Evolutionary conservation across 768 basidiomycete species (phyloP).

Genomic region (Russula emetica): DNA sequence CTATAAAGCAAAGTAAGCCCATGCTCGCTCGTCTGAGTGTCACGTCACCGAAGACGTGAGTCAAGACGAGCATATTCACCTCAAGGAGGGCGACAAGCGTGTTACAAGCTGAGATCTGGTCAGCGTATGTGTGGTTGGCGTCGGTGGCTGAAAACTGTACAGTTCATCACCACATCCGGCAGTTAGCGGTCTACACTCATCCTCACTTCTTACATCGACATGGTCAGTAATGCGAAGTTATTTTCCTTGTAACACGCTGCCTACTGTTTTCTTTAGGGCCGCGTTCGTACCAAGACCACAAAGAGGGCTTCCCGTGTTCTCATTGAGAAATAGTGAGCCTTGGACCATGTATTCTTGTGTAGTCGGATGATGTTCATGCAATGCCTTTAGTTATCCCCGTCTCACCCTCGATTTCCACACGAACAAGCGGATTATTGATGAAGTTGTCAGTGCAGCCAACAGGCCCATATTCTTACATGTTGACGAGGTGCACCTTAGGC

Average conservation of each 20-base stretch:
- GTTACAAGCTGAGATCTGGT: neutral
- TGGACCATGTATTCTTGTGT: neutral
- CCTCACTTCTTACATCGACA: constrained; percentile 36
- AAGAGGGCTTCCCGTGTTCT: constrained; percentile 98
- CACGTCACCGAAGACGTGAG: constrained; percentile 73
- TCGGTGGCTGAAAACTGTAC: constrained; percentile 34
- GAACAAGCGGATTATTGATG: constrained; percentile 98
- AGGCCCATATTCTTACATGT: neutral
- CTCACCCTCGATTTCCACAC: constrained; percentile 99
- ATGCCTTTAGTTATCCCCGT: constrained; percentile 78
- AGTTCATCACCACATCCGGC: constrained; percentile 37
- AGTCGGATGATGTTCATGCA: neutral
- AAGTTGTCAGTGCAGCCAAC: constrained; percentile 63
- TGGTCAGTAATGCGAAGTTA: constrained; percentile 41
- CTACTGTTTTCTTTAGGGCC: constrained; percentile 57
- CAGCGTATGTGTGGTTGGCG: neutral
- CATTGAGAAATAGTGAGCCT: constrained; percentile 95
- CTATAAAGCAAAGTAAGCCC: constrained; percentile 33
- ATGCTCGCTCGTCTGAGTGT: constrained; percentile 72
- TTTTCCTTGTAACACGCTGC: neutral
- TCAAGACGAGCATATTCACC: constrained; percentile 59
- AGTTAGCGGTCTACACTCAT: constrained; percentile 28
- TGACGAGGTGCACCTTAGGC: constrained; percentile 46
- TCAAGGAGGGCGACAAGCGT: constrained; percentile 36
- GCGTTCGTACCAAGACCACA: constrained; percentile 99